phyloP scores from a whole-genome alignment of 2,329 filamentous ascomycete species.

The Pseudogymnoascus sp. region DNA sequence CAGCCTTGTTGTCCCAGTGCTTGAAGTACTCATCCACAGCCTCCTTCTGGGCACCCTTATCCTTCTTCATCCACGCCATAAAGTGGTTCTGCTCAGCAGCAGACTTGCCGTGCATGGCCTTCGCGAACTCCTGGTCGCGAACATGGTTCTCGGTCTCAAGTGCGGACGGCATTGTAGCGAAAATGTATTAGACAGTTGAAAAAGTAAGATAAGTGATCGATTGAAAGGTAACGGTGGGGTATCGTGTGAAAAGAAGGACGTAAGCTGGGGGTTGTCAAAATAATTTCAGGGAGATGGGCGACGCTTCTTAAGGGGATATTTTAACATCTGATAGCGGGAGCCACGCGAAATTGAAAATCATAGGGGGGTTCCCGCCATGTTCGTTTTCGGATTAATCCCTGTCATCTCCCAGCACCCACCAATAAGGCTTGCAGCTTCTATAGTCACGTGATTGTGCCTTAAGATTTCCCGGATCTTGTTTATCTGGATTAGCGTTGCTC shows the following conservation, averaged over 20 bases:
- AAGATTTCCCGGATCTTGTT: constrained; percentile 6
- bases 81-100: constrained; percentile 66
- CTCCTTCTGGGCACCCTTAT: constrained; percentile 68
- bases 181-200: constrained; percentile 1
- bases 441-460: not conserved
- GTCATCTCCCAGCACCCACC: constrained; percentile 1
- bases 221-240: not conserved
- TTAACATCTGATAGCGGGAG: constrained; percentile 13
- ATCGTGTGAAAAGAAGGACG: constrained; percentile 11
- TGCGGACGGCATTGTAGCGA: constrained; percentile 15
- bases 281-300: constrained; percentile 2
- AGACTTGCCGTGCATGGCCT: constrained; percentile 72
- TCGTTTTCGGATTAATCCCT: constrained; percentile 11
- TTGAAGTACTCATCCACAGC: constrained; percentile 92
- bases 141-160: constrained; percentile 78
- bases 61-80: constrained; percentile 79
- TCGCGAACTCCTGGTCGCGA: constrained; percentile 87
- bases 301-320: constrained; percentile 10
- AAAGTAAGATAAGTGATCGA: not conserved
- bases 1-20: constrained; percentile 86
- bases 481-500: constrained; percentile 1
- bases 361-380: not conserved
- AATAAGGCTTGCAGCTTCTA: not conserved
- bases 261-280: constrained; percentile 9
- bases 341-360: constrained; percentile 12